A percentile compares a stretch with the other conserved stretches of the same genome.
phyloP scores from a whole-genome alignment of 129 eudicot genomes.

The Dittrichia graveolens region DNA sequence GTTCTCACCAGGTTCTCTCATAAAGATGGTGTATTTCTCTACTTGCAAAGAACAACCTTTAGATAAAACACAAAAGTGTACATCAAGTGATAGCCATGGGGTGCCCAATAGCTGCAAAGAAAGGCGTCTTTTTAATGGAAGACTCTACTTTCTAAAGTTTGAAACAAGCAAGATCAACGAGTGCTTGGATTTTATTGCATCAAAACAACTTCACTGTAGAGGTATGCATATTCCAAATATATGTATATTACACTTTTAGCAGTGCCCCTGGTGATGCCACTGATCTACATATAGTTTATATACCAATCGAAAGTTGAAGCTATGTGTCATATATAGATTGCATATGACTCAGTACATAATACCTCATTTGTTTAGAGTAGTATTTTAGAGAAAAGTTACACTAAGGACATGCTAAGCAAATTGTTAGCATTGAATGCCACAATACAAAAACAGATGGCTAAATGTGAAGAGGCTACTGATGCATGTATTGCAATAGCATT shows the following conservation, averaged over 20 bases:
- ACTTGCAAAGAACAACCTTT: constrained; percentile 33
- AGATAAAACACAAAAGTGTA: constrained; percentile 28
- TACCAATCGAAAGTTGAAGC: too few species aligned
- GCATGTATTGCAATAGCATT: too few species aligned
- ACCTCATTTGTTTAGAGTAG: too few species aligned
- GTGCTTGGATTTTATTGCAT: constrained; percentile 73
- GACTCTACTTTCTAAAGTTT: constrained; percentile 73
- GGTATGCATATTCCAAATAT: constrained; percentile 42
- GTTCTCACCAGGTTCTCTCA: constrained; percentile 63
- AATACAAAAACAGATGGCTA: too few species aligned
- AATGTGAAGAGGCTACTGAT: too few species aligned
- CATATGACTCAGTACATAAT: too few species aligned
- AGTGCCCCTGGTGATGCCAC: too few species aligned
- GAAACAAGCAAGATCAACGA: constrained; percentile 80
- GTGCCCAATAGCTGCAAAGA: constrained; percentile 31
- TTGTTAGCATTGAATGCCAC: too few species aligned
- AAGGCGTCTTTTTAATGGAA: constrained; percentile 47
- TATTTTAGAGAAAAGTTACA: neutral
- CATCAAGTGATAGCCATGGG: constrained; percentile 33
- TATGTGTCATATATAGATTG: too few species aligned
- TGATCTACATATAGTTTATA: too few species aligned
- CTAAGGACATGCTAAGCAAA: neutral
- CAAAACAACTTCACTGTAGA: constrained; percentile 55
- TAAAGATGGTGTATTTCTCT: constrained; percentile 85
- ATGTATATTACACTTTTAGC: too few species aligned